Base-by-base conservation (phyloP, 805 yeast genomes). In the Candida suzukii region DNA sequence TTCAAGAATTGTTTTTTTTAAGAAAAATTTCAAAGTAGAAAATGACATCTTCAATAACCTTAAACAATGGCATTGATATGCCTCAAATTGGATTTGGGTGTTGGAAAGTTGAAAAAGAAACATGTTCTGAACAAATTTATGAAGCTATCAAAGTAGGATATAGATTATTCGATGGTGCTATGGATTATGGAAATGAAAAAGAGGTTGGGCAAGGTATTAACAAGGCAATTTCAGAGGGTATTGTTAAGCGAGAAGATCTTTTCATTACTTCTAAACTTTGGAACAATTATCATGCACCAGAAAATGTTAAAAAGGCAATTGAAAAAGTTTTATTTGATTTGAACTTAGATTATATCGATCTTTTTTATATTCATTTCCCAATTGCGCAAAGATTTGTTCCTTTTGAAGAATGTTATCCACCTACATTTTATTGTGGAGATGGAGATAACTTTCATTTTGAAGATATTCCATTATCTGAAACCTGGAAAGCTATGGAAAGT, bases 11-110 rank as follows among this genome's bases (percentile, higher is more conserved):
- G n/a, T n/a, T n/a, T n/a, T n/a, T n/a, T n/a, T n/a, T n/a, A n/a
- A n/a, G n/a, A n/a, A n/a, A n/a, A n/a, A n/a, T n/a, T n/a, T 29
- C 39, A 28, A 17, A 24, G 10, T 11, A 8, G 11, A 7, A 24
- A 24, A 24, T 24, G 26, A 8, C 26, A 8, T 37, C 50, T 17
- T 33, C 31, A 12, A 38, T 54, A 27, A 53, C 50, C 22, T 46
- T 73, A 29, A 70, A 70, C 68, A 76, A 85, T 48, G 93, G 93
- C 39, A 60, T 67, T 46, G 67, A 73, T 48, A 80, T 84, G 78
- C 95, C 95, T 42, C 65, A 74, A 43, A 80, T 83, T 49, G 95
- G 95, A 41, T 72, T 84, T 47, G 95, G 95, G 35, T 76, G 83
- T 64, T 85, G 95, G 95, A 85, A 86, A 61, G 81, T 84, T 48